Evolutionary conservation across 2,329 filamentous ascomycete genomes (phyloP).

Genomic region (Alternaria ethzedia): DNA sequence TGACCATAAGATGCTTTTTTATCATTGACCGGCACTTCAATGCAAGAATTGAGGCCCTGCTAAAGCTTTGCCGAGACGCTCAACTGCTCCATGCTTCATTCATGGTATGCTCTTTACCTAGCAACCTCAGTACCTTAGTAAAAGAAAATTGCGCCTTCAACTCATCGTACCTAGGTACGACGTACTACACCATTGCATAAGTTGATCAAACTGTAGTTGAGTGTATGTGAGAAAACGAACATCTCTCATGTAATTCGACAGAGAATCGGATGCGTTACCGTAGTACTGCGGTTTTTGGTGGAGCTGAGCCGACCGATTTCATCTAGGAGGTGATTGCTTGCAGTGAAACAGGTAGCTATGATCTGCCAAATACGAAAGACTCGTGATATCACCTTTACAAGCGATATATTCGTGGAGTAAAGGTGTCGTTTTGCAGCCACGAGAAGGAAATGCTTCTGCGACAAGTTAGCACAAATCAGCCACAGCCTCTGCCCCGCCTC

Average conservation of each 20-base stretch:
- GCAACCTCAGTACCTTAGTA: background rate
- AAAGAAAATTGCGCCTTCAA: background rate
- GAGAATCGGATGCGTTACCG: background rate
- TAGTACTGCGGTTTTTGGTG: background rate
- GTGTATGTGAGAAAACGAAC: background rate
- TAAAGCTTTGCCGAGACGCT: background rate
- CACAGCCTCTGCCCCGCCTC: constrained; percentile 10
- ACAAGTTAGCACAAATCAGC: constrained; percentile 1
- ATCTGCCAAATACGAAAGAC: background rate
- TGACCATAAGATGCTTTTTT: background rate
- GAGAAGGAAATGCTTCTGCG: background rate
- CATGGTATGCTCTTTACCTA: background rate
- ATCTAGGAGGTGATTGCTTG: background rate
- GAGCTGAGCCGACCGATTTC: background rate
- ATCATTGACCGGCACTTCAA: background rate
- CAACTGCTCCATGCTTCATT: background rate
- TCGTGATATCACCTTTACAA: no score
- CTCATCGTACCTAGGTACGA: background rate
- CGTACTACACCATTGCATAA: background rate
- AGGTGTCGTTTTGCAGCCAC: background rate
- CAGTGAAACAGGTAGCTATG: background rate
- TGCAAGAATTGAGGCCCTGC: background rate
- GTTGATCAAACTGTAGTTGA: background rate
- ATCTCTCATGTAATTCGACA: background rate
- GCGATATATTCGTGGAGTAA: background rate